These are phyloP conservation scores for Fusarium chaquense DNA, from an alignment of 2,329 filamentous ascomycete species.

Conservation along the genomic window DNA sequence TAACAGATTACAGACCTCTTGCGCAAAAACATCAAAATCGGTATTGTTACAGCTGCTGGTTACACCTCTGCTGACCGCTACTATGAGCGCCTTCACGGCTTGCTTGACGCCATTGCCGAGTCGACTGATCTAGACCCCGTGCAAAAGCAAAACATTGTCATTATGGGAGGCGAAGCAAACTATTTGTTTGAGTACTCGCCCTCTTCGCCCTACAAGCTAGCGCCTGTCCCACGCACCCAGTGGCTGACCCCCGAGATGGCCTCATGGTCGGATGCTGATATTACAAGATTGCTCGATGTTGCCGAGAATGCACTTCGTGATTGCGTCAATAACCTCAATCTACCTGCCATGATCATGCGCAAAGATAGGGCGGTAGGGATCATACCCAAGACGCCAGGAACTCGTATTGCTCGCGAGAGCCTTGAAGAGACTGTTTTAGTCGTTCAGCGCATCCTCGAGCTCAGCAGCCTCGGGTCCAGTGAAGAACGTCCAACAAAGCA, in stretches of 20 bases:
- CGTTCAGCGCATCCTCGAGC: conserved; percentile 91
- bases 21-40: conserved; percentile 81
- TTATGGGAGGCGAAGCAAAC: conserved; percentile 96
- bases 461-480: conserved; percentile 68
- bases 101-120: conserved; percentile 80
- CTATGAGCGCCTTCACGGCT: conserved; percentile 85
- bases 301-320: conserved; percentile 87
- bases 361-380: conserved; percentile 91
- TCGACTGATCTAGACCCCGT: conserved; percentile 69
- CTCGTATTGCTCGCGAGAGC: conserved; percentile 84
- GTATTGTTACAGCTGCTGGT: conserved; percentile 95
- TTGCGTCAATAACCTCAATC: conserved; percentile 81
- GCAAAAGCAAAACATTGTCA: conserved; percentile 83
- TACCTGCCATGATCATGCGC: conserved; percentile 83
- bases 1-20: conserved; percentile 69
- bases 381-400: conserved; percentile 71
- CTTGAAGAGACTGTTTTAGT: conserved; percentile 96
- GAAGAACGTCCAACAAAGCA: conserved; percentile 47
- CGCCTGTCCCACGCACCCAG: conserved; percentile 71
- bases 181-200: conserved; percentile 88
- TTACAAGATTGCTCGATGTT: conserved; percentile 84
- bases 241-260: conserved; percentile 86
- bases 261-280: conserved; percentile 80
- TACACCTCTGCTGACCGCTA: conserved; percentile 91
- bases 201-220: conserved; percentile 73